Percentiles rank a stretch among this genome's conserved stretches.
Conservation (phyloP, 345 rosid genomes). For the Pistacia vera region DNA sequence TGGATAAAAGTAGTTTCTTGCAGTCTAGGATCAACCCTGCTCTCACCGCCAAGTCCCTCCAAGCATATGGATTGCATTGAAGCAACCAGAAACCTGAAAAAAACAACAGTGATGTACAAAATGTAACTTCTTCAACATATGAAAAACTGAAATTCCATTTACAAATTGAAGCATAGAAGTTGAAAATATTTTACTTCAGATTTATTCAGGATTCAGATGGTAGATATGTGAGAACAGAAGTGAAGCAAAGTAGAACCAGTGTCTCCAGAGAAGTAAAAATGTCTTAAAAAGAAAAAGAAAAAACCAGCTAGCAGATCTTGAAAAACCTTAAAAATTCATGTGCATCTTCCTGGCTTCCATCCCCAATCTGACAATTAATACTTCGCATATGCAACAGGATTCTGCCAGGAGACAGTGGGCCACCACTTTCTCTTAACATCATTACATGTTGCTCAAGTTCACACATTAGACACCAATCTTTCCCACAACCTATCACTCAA, state of each 20-base stretch:
- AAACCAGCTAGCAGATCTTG: slow-evolving; percentile 18
- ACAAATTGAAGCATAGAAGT: neutral
- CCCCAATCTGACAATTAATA: slow-evolving; percentile 72
- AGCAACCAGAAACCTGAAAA: slow-evolving; percentile 70
- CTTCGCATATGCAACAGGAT: slow-evolving; percentile 67
- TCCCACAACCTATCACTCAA: slow-evolving; percentile 55
- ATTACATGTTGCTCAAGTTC: slow-evolving; percentile 81
- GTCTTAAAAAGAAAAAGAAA: neutral
- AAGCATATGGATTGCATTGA: slow-evolving; percentile 87
- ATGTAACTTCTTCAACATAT: slow-evolving; percentile 5
- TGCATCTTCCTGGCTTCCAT: slow-evolving; percentile 92
- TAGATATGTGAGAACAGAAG: neutral
- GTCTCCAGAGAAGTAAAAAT: slow-evolving; percentile 3
- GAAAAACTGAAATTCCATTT: slow-evolving; percentile 12
- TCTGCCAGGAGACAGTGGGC: slow-evolving; percentile 70
- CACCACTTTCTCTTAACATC: slow-evolving; percentile 71
- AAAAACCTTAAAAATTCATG: slow-evolving; percentile 83
- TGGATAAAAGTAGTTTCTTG: slow-evolving; percentile 91
- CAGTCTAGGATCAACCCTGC: slow-evolving; percentile 59
- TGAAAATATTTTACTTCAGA: neutral
- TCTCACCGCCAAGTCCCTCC: slow-evolving; percentile 80
- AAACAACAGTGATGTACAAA: slow-evolving; percentile 9
- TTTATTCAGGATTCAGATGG: neutral
- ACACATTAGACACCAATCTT: slow-evolving; percentile 87
- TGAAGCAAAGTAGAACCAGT: neutral